A percentile compares a stretch with the other conserved stretches of the same genome.
These are phyloP conservation scores for Macrophomina pseudophaseolina DNA, from an alignment of 2,329 filamentous ascomycete genomes.

Conservation along the genomic window DNA sequence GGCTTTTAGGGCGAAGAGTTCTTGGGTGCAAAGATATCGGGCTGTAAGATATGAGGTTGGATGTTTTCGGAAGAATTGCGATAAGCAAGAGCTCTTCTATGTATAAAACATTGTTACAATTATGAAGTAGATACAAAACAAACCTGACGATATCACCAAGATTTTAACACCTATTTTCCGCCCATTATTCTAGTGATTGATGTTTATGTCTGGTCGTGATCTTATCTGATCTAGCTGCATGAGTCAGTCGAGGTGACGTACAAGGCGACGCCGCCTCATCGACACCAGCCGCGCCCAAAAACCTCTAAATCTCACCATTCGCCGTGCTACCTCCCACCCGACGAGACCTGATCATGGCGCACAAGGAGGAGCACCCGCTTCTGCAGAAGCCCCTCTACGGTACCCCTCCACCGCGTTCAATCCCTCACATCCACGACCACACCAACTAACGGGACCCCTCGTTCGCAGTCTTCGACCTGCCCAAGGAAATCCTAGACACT, in stretches of 20 bases:
- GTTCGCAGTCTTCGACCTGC: constrained; percentile 77
- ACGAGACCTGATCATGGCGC: constrained; percentile 26
- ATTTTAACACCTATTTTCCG: too few relatives aligned
- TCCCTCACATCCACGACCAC: not conserved
- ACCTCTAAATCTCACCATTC: not conserved
- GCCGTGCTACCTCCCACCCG: not conserved
- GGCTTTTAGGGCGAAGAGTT: not conserved
- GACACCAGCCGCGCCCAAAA: not conserved
- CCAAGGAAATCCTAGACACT: constrained; percentile 71
- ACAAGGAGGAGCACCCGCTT: constrained; percentile 31
- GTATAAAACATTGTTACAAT: not conserved
- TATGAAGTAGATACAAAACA: not conserved
- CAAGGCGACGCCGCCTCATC: constrained; percentile 11
- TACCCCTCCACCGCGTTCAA: constrained; percentile 25
- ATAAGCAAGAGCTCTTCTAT: not conserved
- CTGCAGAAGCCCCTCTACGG: constrained; percentile 47
- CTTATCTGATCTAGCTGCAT: constrained; percentile 17
- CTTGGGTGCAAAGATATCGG: not conserved
- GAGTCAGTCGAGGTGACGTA: constrained; percentile 20
- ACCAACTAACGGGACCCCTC: constrained; percentile 29
- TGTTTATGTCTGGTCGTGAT: not conserved
- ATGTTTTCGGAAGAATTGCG: not conserved
- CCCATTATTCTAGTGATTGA: too few relatives aligned
- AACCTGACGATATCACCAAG: too few relatives aligned
- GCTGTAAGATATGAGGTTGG: not conserved